Evolutionary conservation across 2,329 filamentous ascomycete genomes (phyloP).

Genomic region (Cladosporium sp.): DNA sequence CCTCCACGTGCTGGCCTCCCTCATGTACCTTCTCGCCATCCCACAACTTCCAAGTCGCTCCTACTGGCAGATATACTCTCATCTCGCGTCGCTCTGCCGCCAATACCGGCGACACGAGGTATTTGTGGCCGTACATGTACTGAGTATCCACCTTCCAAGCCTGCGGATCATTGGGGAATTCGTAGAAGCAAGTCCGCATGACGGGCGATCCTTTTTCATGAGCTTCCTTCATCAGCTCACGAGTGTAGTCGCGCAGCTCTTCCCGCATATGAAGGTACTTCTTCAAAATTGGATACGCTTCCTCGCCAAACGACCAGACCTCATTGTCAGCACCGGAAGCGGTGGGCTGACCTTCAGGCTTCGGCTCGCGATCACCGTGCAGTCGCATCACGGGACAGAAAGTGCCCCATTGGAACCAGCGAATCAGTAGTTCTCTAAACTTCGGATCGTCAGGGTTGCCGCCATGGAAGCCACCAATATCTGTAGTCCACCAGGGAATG

Average conservation of each 20-base stretch:
- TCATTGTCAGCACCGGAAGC: conserved; percentile 59
- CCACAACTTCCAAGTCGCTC: conserved; percentile 48
- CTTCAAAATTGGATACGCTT: conserved; percentile 61
- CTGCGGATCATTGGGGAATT: conserved; percentile 57
- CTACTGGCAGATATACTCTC: conserved; percentile 56
- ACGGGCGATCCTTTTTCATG: conserved; percentile 61
- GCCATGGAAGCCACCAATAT: conserved; percentile 70
- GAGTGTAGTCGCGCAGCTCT: conserved; percentile 58
- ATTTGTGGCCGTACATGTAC: conserved; percentile 65
- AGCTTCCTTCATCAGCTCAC: conserved; percentile 59
- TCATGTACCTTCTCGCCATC: conserved; percentile 30
- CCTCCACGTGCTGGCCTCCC: conserved; percentile 23
- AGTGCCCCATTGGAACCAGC: conserved; percentile 70
- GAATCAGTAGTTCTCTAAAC: conserved; percentile 64
- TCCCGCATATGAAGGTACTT: conserved; percentile 62
- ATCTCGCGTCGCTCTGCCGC: conserved; percentile 47
- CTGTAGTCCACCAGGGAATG: conserved; percentile 69
- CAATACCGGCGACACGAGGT: conserved; percentile 60
- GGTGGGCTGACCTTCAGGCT: conserved; percentile 38
- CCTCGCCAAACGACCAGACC: conserved; percentile 65
- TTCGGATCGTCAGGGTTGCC: conserved; percentile 56
- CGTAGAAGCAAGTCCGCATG: conserved; percentile 64
- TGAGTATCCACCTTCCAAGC: conserved; percentile 61
- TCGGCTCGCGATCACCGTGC: conserved; percentile 66
- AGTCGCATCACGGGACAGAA: conserved; percentile 69